Percentiles rank a stretch among this genome's conserved stretches.
Conservation (phyloP, 495 filamentous ascomycete genomes). For the Penicillium paradoxum region DNA sequence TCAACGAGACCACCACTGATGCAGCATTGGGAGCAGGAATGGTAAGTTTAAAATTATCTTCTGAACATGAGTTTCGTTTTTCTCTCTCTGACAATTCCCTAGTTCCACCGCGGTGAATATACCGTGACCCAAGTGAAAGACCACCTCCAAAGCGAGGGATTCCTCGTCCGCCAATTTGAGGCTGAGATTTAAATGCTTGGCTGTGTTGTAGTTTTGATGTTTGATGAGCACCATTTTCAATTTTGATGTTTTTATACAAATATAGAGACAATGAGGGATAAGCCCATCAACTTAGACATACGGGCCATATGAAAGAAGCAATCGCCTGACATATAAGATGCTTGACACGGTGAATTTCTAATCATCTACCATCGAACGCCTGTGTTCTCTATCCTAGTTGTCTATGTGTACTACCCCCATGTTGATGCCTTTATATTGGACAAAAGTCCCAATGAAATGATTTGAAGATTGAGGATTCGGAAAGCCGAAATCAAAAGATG, state of each 20-base stretch:
- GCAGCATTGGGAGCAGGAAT: slow-evolving; percentile 94
- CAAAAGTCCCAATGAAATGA: too few relatives aligned
- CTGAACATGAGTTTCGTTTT: not conserved
- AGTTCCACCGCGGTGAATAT: slow-evolving; percentile 93
- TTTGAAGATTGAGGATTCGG: too few relatives aligned
- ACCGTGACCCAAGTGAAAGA: slow-evolving; percentile 95
- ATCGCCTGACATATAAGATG: too few relatives aligned
- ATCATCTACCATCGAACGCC: too few relatives aligned
- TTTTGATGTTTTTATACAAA: not conserved
- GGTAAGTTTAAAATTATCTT: slow-evolving; percentile 43
- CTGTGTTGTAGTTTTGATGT: not conserved
- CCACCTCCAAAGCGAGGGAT: slow-evolving; percentile 60
- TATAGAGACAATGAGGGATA: not conserved
- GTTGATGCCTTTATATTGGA: too few relatives aligned
- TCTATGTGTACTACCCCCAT: too few relatives aligned
- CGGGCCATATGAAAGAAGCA: too few relatives aligned
- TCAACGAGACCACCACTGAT: slow-evolving; percentile 77
- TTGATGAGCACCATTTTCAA: not conserved
- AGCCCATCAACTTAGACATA: not conserved
- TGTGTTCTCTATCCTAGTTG: too few relatives aligned
- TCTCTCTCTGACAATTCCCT: slow-evolving; percentile 12
- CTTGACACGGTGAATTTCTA: too few relatives aligned
- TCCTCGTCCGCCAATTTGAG: slow-evolving; percentile 75
- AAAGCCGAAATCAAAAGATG: too few relatives aligned
- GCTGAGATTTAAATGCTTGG: slow-evolving; percentile 25